Percentiles rank a stretch among this genome's conserved stretches.
phyloP scores from a whole-genome alignment of 192 early-diverging fungal species.

The Chytriomyces sp. region DNA sequence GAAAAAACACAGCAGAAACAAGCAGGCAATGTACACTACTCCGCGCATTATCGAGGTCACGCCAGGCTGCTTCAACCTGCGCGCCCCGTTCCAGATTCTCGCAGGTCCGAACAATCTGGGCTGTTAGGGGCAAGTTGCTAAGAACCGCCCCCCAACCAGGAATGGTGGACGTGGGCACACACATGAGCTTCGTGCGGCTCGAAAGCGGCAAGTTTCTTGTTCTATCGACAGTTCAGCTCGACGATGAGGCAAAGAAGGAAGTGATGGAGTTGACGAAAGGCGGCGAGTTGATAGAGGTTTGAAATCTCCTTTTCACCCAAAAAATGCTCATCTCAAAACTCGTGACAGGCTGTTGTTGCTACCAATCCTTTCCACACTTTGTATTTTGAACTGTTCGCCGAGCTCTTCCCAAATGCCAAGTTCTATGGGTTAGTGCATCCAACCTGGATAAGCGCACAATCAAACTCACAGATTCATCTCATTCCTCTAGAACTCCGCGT shows the following conservation, averaged over 20 bases:
- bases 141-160: too few species aligned
- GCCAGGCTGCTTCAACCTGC: constrained; percentile 5
- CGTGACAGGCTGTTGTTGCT: constrained; percentile 13
- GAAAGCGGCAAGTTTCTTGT: constrained; percentile 7
- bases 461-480: too few species aligned
- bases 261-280: constrained; percentile 16
- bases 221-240: constrained; percentile 19
- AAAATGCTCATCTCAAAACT: neutral
- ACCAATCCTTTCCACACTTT: constrained; percentile 35
- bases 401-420: constrained; percentile 22
- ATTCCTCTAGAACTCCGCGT: constrained; percentile 29
- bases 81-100: constrained; percentile 14
- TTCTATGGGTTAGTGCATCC: too few species aligned
- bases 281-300: constrained; percentile 23
- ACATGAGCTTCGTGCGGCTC: constrained; percentile 27
- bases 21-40: too few species aligned
- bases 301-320: neutral
- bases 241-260: constrained; percentile 15
- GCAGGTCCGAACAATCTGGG: too few species aligned
- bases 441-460: too few species aligned
- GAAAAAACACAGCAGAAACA: too few species aligned
- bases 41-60: neutral
- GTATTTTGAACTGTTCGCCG: constrained; percentile 14
- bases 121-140: too few species aligned
- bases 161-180: constrained; percentile 27